A percentile compares a stretch with the other conserved stretches of the same genome.
Conservation (phyloP, 1,284 basidiomycete genomes). For the Uromyces viciae-fabae region DNA sequence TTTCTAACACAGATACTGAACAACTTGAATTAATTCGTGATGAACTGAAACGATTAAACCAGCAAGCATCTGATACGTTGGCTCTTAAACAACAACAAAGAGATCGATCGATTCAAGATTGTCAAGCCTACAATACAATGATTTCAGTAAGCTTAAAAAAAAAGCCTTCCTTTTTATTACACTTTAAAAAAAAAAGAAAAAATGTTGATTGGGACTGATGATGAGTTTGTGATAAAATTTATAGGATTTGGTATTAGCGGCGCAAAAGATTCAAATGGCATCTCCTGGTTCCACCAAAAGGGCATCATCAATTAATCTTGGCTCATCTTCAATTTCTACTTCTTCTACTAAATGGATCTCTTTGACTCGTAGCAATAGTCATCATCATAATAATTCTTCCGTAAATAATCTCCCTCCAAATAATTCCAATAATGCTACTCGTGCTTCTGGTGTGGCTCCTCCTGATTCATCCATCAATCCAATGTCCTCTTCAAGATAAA, state of each 20-base stretch:
- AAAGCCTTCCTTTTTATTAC: too few relatives aligned
- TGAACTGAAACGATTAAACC: constrained; percentile 14
- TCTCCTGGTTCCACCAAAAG: constrained; percentile 27
- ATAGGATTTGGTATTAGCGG: constrained; percentile 38
- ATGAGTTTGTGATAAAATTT: background rate
- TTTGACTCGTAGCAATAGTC: constrained; percentile 14
- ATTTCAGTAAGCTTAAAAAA: constrained; percentile 29
- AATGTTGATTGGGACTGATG: too few relatives aligned
- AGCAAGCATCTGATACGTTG: constrained; percentile 11
- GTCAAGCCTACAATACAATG: constrained; percentile 37
- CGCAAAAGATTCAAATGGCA: constrained; percentile 36
- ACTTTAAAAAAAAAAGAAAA: too few relatives aligned
- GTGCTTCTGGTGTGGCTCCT: too few relatives aligned
- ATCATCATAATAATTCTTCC: background rate
- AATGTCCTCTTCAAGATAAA: too few relatives aligned
- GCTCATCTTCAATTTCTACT: constrained; percentile 29
- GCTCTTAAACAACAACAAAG: background rate
- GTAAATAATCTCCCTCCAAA: too few relatives aligned
- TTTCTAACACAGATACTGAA: constrained; percentile 7
- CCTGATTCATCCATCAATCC: too few relatives aligned
- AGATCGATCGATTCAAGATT: constrained; percentile 36
- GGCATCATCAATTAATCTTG: constrained; percentile 31
- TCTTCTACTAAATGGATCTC: constrained; percentile 27
- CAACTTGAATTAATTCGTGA: constrained; percentile 13
- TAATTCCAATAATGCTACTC: too few relatives aligned